Evolutionary conservation across 768 basidiomycete species (phyloP).

Genomic region (Hericium erinaceus): DNA sequence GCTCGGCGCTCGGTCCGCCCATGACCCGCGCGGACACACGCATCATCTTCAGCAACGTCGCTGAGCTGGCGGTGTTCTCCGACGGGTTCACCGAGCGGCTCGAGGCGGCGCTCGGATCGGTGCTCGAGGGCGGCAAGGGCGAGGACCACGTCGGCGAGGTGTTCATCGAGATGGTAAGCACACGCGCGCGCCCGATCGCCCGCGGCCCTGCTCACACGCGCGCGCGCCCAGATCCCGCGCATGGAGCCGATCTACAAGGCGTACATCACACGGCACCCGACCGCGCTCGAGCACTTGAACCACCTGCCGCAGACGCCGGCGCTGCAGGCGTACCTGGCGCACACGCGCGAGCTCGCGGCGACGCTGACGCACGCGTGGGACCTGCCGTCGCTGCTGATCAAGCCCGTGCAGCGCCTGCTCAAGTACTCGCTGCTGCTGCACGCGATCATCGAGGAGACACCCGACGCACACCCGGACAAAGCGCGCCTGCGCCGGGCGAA

Average conservation of each 20-base stretch:
- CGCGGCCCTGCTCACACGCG: slow-evolving; percentile 2
- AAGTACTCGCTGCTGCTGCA: slow-evolving; percentile 86
- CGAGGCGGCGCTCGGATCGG: slow-evolving; percentile 54
- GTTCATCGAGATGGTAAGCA: slow-evolving; percentile 59
- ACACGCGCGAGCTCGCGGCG: slow-evolving; percentile 57
- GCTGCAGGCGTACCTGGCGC: slow-evolving; percentile 55
- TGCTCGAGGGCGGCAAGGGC: slow-evolving; percentile 53
- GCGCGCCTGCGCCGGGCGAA: slow-evolving; percentile 44
- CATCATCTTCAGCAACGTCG: slow-evolving; percentile 69
- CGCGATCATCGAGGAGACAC: slow-evolving; percentile 69
- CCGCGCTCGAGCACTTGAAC: slow-evolving; percentile 61
- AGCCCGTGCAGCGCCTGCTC: slow-evolving; percentile 91
- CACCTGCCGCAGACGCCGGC: slow-evolving; percentile 42
- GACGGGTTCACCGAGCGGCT: slow-evolving; percentile 59
- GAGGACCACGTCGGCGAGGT: slow-evolving; percentile 62
- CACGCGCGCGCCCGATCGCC: background rate
- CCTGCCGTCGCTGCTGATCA: slow-evolving; percentile 87
- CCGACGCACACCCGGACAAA: slow-evolving; percentile 59
- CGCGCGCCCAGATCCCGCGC: slow-evolving; percentile 43
- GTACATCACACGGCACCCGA: slow-evolving; percentile 75
- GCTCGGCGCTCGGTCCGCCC: slow-evolving; percentile 32
- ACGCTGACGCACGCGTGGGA: slow-evolving; percentile 86
- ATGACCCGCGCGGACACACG: slow-evolving; percentile 65
- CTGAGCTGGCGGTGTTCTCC: slow-evolving; percentile 64
- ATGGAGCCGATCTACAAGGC: slow-evolving; percentile 66